A percentile compares a stretch with the other conserved stretches of the same genome.
phyloP scores from a whole-genome alignment of 2,329 filamentous ascomycete genomes.

The Alternaria brassicicola region DNA sequence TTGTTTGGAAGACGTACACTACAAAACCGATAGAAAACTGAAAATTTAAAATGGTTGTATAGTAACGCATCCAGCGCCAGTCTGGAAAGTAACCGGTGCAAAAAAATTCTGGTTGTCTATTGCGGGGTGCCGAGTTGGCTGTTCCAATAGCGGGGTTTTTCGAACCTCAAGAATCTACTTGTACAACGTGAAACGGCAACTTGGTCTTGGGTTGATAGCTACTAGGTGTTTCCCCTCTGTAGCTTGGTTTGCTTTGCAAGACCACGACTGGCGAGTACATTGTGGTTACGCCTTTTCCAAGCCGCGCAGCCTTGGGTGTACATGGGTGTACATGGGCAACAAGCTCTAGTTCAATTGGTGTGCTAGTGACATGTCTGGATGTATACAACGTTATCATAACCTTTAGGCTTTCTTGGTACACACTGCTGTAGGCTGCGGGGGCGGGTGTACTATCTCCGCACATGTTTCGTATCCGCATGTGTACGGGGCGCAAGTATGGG shows the following conservation, averaged over 20 bases:
- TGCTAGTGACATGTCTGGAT: too few relatives aligned
- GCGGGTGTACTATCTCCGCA: too few relatives aligned
- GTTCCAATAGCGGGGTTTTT: not conserved
- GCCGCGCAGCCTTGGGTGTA: not conserved
- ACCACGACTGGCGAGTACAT: not conserved
- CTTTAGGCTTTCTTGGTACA: too few relatives aligned
- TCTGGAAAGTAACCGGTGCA: too few relatives aligned
- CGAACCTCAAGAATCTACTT: not conserved
- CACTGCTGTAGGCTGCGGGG: too few relatives aligned
- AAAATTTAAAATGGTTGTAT: not conserved
- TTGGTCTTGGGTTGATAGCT: not conserved
- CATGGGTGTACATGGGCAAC: not conserved
- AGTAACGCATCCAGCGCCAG: too few relatives aligned
- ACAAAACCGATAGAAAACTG: conserved; percentile 15
- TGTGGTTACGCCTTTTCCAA: not conserved
- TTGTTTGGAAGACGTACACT: conserved; percentile 16
- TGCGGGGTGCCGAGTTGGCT: not conserved
- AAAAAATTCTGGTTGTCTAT: not conserved
- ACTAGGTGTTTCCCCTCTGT: rapidly evolving
- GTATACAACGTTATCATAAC: too few relatives aligned
- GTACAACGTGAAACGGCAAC: not conserved
- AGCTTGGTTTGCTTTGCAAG: not conserved
- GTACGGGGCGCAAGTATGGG: too few relatives aligned
- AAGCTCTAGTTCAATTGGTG: not conserved
- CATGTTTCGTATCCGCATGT: too few relatives aligned